Conservation (phyloP, 2,329 filamentous ascomycete species). For the Pseudocercospora ulei region DNA sequence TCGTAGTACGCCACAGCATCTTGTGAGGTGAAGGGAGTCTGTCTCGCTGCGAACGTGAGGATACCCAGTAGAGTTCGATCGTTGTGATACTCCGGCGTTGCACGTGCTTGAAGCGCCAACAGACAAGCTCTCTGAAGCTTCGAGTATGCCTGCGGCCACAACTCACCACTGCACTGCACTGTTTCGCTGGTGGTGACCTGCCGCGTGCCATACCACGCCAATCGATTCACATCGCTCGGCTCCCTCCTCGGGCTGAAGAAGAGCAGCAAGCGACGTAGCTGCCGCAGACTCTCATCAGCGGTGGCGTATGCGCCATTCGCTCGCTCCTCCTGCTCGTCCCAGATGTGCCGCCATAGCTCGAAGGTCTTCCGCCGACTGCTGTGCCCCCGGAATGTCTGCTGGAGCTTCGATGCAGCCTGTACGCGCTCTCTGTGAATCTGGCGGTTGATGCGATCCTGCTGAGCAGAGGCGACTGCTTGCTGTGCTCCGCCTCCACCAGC, state of each 20-base stretch:
- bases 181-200: conserved; percentile 31
- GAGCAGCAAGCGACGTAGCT: conserved; percentile 39
- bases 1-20: conserved; percentile 31
- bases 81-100: conserved; percentile 19
- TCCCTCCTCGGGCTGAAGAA: conserved; percentile 37
- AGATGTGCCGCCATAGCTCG: conserved; percentile 49
- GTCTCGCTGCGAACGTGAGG: conserved; percentile 35
- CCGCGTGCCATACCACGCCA: conserved; percentile 37
- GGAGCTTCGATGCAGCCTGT: conserved; percentile 63
- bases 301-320: conserved; percentile 33
- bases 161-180: conserved; percentile 25
- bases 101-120: conserved; percentile 19
- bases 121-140: conserved; percentile 36
- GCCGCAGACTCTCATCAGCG: conserved; percentile 35
- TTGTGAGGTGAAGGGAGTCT: conserved; percentile 15
- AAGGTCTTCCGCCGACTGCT: conserved; percentile 51
- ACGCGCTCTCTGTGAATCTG: conserved; percentile 71
- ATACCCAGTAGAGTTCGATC: conserved; percentile 26
- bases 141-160: conserved; percentile 39
- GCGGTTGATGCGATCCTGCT: conserved; percentile 71
- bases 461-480: conserved; percentile 71
- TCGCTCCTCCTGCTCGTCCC: conserved; percentile 48
- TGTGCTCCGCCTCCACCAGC: conserved; percentile 53
- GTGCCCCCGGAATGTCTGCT: conserved; percentile 75
- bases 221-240: conserved; percentile 35